Evolutionary conservation across 208 protist genomes (phyloP).

Genomic region (Strigomonas culicis): DNA sequence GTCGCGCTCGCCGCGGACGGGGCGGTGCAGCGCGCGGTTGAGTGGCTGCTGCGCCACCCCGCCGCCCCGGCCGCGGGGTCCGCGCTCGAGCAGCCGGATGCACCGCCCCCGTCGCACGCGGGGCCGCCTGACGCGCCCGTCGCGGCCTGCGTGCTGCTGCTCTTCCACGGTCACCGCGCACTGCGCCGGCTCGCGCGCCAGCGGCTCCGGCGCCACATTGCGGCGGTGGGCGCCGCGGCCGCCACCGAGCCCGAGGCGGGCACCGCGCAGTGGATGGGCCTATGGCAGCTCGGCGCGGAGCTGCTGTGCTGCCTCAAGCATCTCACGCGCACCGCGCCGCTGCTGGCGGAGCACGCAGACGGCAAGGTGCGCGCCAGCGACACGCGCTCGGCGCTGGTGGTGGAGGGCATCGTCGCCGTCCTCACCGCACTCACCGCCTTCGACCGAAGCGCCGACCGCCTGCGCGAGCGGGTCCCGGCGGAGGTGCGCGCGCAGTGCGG

Average conservation of each 20-base stretch:
- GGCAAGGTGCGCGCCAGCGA: constrained; percentile 6
- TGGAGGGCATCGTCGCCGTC: constrained; percentile 43
- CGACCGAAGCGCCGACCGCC: constrained; percentile 22
- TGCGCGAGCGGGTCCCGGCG: background rate
- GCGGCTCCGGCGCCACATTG: constrained; percentile 7
- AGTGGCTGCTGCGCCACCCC: background rate
- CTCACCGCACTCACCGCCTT: constrained; percentile 44
- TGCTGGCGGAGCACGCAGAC: background rate
- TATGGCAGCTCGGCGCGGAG: constrained; percentile 43
- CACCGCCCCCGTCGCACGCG: background rate
- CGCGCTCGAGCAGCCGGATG: background rate
- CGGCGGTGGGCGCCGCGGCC: background rate
- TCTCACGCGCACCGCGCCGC: constrained; percentile 11
- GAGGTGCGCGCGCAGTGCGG: background rate
- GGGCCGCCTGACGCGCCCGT: constrained; percentile 6
- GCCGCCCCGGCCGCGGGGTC: background rate
- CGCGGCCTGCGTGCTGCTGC: constrained; percentile 25
- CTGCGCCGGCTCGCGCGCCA: constrained; percentile 30
- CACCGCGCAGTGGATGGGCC: constrained; percentile 2
- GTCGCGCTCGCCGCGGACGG: background rate
- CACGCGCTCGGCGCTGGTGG: constrained; percentile 10
- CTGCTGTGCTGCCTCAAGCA: constrained; percentile 60
- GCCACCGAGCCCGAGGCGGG: background rate
- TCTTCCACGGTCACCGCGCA: constrained; percentile 35
- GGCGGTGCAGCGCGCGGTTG: background rate